Base-by-base conservation (phyloP, 371 early-diverging fungal genomes). In the Smittium mucronatum region DNA sequence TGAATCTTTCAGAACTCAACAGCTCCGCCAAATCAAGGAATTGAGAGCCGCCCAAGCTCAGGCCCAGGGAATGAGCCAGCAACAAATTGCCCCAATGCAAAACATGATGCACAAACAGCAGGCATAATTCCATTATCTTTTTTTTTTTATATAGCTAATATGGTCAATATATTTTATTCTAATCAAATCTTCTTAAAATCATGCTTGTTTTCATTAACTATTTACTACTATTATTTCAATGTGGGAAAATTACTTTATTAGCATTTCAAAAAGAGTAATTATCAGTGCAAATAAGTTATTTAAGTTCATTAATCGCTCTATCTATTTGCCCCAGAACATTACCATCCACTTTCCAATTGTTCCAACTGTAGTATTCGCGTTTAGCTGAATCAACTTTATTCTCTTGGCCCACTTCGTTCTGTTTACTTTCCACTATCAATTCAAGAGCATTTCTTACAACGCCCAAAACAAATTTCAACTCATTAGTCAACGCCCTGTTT, bases 1-100 rank as follows among this genome's bases (percentile, higher is more conserved):
- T 76, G 93, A 93, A 79, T 83, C 88, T n/a, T 95, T 93, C 89
- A 87, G 96, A 67, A 78, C 79, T 21, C 74, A 74, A 72, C 77
- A 78, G 78, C 79, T 78, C 68, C 78, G 77, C 75, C 78, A 78
- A 73, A 78, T 78, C 72, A 78, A 78, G 72, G 78, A 78, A 75
- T 69, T 78, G 64, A 74, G 78, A 28, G 78, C 76, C 34, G 75
- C 75, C 71, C 78, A 78, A 72, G 75, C 77, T n/a, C 76, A 75
- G 34, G 75, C 71, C n/a, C 73, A 73, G 21, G 71, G 72, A 8
- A 68, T 72, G 25, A 72, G 64, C 63, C 60, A 59, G 1, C 67
- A 59, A 16, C 67, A 21, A 60, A 36, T 60, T 30, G 29, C 66
- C 60, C 71, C 64, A 65, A 58, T 67, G 58, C 75, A 71, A 32